Evolutionary conservation across 2,329 filamentous ascomycete genomes (phyloP).

Genomic region (Xylaria sp.): DNA sequence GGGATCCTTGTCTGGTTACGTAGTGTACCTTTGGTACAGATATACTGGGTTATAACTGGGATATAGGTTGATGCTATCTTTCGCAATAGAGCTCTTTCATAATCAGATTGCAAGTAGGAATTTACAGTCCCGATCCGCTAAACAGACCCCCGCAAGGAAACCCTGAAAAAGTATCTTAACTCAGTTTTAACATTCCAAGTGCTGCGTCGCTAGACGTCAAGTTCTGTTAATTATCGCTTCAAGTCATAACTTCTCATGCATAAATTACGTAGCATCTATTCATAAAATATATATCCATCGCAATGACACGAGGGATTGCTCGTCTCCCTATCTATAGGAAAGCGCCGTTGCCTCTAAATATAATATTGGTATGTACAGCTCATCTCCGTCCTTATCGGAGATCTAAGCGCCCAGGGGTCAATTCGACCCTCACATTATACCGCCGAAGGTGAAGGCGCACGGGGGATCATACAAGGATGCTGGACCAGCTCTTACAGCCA

Average conservation of each 20-base stretch:
- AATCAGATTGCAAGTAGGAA: no score
- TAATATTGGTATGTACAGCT: slow-evolving; percentile 8
- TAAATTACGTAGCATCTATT: slow-evolving; percentile 11
- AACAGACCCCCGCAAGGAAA: background rate
- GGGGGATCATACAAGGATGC: background rate
- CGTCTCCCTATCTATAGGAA: slow-evolving; percentile 14
- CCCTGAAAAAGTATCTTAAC: no score
- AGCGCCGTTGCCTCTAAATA: slow-evolving; percentile 6
- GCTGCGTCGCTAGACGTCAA: background rate
- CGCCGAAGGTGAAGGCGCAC: background rate
- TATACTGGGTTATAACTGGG: no score
- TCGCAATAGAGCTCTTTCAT: no score
- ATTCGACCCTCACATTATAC: background rate
- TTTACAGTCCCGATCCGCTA: background rate
- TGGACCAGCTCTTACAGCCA: background rate
- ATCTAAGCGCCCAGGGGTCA: background rate
- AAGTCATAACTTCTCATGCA: background rate
- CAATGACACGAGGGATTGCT: background rate
- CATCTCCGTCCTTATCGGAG: background rate
- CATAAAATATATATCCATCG: background rate
- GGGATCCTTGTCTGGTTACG: no score
- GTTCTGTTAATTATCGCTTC: background rate
- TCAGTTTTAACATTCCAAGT: no score
- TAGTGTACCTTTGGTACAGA: no score
- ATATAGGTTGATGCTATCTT: no score